Evolutionary conservation across 169 alveolate species (phyloP).

Genomic region (Plasmodium ovale): DNA sequence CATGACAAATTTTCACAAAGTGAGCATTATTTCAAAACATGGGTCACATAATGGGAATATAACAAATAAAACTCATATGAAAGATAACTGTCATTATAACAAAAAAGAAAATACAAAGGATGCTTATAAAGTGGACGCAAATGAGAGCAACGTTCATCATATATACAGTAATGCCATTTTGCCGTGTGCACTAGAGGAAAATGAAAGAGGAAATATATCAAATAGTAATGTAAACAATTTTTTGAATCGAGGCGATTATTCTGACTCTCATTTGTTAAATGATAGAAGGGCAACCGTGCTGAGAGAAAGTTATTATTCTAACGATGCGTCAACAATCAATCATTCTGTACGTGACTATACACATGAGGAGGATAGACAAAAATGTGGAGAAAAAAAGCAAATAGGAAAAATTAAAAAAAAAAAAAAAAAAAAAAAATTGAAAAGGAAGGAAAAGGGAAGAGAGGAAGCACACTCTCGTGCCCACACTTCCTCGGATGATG

Average conservation of each 20-base stretch:
- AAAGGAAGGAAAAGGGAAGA: slow-evolving; percentile 9
- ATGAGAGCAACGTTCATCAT: neutral
- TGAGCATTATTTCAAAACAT: neutral
- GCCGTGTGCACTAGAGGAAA: too few relatives aligned
- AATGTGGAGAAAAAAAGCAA: neutral
- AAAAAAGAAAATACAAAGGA: neutral
- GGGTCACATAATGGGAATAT: neutral
- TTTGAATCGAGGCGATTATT: slow-evolving; percentile 1
- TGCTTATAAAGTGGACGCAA: neutral
- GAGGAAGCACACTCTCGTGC: neutral
- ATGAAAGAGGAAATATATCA: neutral
- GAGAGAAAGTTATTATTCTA: slow-evolving; percentile 1
- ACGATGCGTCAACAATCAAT: neutral
- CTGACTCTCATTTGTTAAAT: slow-evolving; percentile 4
- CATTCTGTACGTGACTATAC: neutral
- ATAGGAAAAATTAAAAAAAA: slow-evolving; percentile 1
- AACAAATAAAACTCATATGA: neutral
- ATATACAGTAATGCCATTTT: neutral
- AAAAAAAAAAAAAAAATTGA: neutral
- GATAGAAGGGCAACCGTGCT: neutral
- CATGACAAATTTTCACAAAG: neutral
- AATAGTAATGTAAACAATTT: neutral
- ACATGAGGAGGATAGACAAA: neutral
- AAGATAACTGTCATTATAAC: neutral
- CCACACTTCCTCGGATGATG: slow-evolving; percentile 46